Conservation (phyloP, 108 stramenopile species). For the Hondaea fermentalgiana region DNA sequence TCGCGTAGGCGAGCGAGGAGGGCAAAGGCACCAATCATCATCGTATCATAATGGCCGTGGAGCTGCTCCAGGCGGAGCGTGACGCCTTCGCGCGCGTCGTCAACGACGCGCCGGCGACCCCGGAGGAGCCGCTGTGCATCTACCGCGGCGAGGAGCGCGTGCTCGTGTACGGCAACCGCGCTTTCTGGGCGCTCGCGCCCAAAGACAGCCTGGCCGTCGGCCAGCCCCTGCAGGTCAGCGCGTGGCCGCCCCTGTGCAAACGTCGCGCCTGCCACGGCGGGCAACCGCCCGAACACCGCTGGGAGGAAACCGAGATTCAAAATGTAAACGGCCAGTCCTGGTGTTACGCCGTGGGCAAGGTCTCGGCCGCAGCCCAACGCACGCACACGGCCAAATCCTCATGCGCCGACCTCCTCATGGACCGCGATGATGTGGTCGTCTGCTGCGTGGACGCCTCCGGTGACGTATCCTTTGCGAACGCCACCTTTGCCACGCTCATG, state of each 20-base stretch:
- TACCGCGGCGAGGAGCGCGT: background rate
- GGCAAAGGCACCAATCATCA: too few species aligned
- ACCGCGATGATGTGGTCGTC: background rate
- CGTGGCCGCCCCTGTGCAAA: background rate
- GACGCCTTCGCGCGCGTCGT: background rate
- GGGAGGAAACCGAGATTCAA: background rate
- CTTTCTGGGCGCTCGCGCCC: background rate
- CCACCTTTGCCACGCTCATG: background rate
- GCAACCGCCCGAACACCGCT: background rate
- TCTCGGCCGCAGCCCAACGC: background rate
- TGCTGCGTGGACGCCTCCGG: background rate
- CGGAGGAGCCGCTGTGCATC: background rate
- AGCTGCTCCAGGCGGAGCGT: background rate
- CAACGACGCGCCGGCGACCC: background rate
- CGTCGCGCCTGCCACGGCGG: background rate
- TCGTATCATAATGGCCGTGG: background rate
- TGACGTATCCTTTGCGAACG: background rate
- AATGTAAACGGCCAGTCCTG: background rate
- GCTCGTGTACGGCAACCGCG: background rate
- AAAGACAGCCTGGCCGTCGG: background rate
- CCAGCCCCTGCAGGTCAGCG: background rate
- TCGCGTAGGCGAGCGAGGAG: too few species aligned
- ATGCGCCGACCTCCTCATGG: background rate
- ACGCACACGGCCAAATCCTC: background rate
- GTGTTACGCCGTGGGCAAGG: background rate